Evolutionary conservation across 2,329 filamentous ascomycete genomes (phyloP), one percentile per base, ranked within the genome.

Genomic region (Neonectria punicea): DNA sequence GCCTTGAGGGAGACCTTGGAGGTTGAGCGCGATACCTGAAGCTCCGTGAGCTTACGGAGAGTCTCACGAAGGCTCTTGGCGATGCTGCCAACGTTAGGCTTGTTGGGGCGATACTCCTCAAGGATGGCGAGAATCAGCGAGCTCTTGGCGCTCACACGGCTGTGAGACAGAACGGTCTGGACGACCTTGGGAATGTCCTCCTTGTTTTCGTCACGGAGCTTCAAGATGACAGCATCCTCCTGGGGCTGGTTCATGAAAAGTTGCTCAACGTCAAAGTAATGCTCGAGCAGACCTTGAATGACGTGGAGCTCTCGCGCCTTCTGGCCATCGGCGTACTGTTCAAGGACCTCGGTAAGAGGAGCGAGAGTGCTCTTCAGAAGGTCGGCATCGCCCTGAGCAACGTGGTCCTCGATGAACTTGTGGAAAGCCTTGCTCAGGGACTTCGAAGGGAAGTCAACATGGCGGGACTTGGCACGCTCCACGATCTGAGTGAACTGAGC

Each of bases 1-100:
- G 96, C 95, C 86, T 99, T 99, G 71, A 99, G 87, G 0, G 95
- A 93, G 46, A 99, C 95, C 89, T 98, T 99, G 70, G 95, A 93
- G 11, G 95, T 96, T 55, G 87, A 76, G 84, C 89, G 82, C 82
- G 92, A 82, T 11, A 91, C 94, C 14, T 74, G 72, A 6, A 99
- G 89, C 79, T 99, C 96, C 1, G 96, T 94, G 71, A 99, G 86
- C 80, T 92, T 92, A 77, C 92, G 92, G 28, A 99, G 87, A 18
- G 92, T 87, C 4, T 91, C 88, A 73, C 94, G 92, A 80, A 99
- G 90, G 80, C 94, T 89, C 80, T 97, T 97, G 79, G 88, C 91
- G 61, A 98, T 90, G 75, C 96, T 97, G 75, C 93, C 93, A 65
- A 92, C 91, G 68, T 92, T 91, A 50, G 96, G 94, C 84, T 92